A percentile compares a stretch with the other conserved stretches of the same genome.
These are phyloP conservation scores for Nemophila menziesii DNA, from an alignment of 257 asterid genomes.

Conservation along the genomic window DNA sequence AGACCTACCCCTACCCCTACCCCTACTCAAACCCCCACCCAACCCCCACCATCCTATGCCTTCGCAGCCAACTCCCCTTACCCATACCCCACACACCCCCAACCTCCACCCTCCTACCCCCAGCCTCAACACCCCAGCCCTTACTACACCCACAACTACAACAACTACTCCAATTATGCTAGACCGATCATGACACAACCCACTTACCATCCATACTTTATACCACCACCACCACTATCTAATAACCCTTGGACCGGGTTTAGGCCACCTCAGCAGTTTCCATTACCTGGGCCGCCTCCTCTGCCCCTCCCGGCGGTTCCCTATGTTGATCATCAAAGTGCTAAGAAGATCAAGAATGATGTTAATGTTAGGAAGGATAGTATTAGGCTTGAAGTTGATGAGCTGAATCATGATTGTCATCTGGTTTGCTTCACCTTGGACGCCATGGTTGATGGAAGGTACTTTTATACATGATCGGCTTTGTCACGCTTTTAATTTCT, in stretches of 20 bases:
- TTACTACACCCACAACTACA: conserved; percentile 7
- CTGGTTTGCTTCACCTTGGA: conserved; percentile 76
- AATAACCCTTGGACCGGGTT: conserved; percentile 26
- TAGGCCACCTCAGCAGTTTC: conserved; percentile 8
- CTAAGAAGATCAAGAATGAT: conserved; percentile 76
- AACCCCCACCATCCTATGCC: conserved; percentile 24
- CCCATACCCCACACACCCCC: conserved; percentile 18
- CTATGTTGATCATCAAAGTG: conserved; percentile 67
- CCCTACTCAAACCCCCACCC: background rate
- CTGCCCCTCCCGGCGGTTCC: conserved; percentile 41
- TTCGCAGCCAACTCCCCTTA: conserved; percentile 44
- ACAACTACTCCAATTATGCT: conserved; percentile 24
- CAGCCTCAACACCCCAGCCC: conserved; percentile 22
- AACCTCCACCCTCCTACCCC: conserved; percentile 14
- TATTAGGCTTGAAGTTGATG: conserved; percentile 51
- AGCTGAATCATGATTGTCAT: conserved; percentile 35
- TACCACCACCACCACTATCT: conserved; percentile 16
- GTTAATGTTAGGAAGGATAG: conserved; percentile 83
- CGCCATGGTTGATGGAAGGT: conserved; percentile 93
- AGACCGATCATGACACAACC: conserved; percentile 30
- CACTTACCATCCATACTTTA: conserved; percentile 33
- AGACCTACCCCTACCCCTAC: conserved; percentile 8
- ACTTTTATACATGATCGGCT: background rate
- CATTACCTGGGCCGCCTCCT: conserved; percentile 20
- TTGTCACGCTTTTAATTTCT: too few species aligned